Conservation (phyloP, 1,284 basidiomycete species). For the Grifola frondosa region DNA sequence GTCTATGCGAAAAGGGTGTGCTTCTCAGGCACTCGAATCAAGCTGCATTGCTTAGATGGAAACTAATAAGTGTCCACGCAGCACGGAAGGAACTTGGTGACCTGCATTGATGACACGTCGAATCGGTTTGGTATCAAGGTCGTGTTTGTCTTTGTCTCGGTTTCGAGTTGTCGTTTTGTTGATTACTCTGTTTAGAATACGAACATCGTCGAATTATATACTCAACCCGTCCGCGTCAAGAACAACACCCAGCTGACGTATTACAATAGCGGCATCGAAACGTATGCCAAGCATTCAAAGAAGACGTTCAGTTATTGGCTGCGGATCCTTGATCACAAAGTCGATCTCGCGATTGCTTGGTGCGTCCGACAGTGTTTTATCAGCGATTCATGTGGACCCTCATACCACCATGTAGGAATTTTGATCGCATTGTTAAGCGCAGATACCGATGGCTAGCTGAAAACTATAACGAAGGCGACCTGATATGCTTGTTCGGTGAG, state of each 20-base stretch:
- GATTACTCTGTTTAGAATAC: slow-evolving; percentile 29
- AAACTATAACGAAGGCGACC: slow-evolving; percentile 36
- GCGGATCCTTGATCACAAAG: slow-evolving; percentile 19
- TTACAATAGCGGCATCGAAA: slow-evolving; percentile 44
- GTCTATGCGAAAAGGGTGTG: no score
- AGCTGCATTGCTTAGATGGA: no score
- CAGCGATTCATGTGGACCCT: no score
- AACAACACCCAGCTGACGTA: slow-evolving; percentile 31
- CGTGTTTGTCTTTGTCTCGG: slow-evolving; percentile 1
- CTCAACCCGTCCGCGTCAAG: slow-evolving; percentile 21
- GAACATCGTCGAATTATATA: slow-evolving; percentile 37
- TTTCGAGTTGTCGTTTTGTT: not conserved
- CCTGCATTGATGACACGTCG: slow-evolving; percentile 34
- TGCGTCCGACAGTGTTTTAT: slow-evolving; percentile 10
- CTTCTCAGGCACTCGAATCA: no score
- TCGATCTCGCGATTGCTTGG: slow-evolving; percentile 34
- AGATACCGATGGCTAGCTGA: slow-evolving; percentile 43
- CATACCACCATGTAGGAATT: no score
- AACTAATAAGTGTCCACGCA: no score
- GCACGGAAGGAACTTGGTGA: slow-evolving; percentile 25
- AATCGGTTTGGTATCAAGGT: slow-evolving; percentile 32
- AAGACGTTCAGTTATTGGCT: slow-evolving; percentile 15
- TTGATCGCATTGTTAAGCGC: slow-evolving; percentile 30
- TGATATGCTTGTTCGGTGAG: slow-evolving; percentile 44
- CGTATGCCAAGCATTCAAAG: slow-evolving; percentile 33